A percentile compares a stretch with the other conserved stretches of the same genome.
Evolutionary conservation across 208 protist species (phyloP).

Genomic region (Trypanosoma rangeli): DNA sequence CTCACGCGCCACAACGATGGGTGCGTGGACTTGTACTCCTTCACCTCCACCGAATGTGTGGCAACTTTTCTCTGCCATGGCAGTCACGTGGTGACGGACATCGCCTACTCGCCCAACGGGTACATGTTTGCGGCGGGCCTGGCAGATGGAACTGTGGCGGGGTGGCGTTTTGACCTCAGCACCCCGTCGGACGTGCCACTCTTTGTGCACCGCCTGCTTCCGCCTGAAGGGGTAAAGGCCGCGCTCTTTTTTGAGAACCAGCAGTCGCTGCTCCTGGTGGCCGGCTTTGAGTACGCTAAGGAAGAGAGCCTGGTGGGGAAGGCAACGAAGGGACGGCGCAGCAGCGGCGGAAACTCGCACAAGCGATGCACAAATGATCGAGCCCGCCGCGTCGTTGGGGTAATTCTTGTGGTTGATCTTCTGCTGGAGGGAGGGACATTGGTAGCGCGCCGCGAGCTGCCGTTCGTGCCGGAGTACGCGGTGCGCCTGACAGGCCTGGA

Average conservation of each 20-base stretch:
- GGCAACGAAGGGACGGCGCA: background rate
- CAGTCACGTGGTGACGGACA: slow-evolving; percentile 44
- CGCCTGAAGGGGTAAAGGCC: slow-evolving; percentile 36
- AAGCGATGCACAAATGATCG: background rate
- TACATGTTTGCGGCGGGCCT: slow-evolving; percentile 73
- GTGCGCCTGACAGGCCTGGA: slow-evolving; percentile 57
- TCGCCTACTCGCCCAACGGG: slow-evolving; percentile 61
- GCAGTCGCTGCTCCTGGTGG: slow-evolving; percentile 57
- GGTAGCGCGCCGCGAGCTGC: slow-evolving; percentile 58
- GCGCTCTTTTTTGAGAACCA: slow-evolving; percentile 70
- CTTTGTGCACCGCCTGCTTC: slow-evolving; percentile 47
- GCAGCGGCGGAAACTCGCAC: background rate
- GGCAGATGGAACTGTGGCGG: slow-evolving; percentile 62
- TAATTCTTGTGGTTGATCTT: slow-evolving; percentile 39
- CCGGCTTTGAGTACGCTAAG: slow-evolving; percentile 57
- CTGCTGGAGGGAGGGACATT: slow-evolving; percentile 28
- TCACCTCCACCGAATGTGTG: slow-evolving; percentile 66
- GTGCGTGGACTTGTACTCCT: slow-evolving; percentile 79
- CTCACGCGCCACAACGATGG: slow-evolving; percentile 55
- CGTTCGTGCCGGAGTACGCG: slow-evolving; percentile 72
- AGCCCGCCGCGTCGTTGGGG: slow-evolving; percentile 14
- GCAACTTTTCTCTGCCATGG: slow-evolving; percentile 52
- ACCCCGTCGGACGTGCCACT: slow-evolving; percentile 37
- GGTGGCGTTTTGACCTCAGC: slow-evolving; percentile 62
- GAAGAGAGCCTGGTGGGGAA: background rate